These are phyloP conservation scores for Pythium inflatum DNA, from an alignment of 352 stramenopile genomes.

Conservation along the genomic window DNA sequence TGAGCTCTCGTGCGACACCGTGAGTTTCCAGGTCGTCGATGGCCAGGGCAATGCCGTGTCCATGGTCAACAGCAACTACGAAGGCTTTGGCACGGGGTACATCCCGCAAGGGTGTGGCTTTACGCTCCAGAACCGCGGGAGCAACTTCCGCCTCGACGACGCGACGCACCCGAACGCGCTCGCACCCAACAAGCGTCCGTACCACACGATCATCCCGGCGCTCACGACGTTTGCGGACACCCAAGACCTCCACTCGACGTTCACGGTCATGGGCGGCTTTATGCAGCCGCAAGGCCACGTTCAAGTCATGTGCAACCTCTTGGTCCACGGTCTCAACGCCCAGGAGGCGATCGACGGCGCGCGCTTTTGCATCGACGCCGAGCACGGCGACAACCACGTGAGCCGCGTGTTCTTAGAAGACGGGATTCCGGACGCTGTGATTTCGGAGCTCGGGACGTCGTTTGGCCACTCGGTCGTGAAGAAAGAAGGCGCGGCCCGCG, in stretches of 20 bases:
- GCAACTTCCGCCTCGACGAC: constrained; percentile 91
- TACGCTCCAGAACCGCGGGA: constrained; percentile 96
- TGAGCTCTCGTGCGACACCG: constrained; percentile 85
- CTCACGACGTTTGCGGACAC: constrained; percentile 90
- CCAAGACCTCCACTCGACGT: constrained; percentile 91
- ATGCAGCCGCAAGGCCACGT: constrained; percentile 98
- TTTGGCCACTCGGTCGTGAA: constrained; percentile 79
- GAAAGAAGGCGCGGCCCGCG: constrained; percentile 41
- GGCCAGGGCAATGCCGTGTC: constrained; percentile 94
- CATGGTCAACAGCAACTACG: constrained; percentile 99
- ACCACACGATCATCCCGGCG: constrained; percentile 98
- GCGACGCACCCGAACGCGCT: constrained; percentile 92
- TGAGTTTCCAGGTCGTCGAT: constrained; percentile 97
- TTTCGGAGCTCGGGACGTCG: constrained; percentile 66
- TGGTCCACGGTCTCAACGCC: constrained; percentile 80
- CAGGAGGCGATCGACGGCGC: constrained; percentile 93
- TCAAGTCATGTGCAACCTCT: constrained; percentile 92
- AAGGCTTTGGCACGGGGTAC: constrained; percentile 96
- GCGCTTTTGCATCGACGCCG: constrained; percentile 92
- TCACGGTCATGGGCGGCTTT: constrained; percentile 92
- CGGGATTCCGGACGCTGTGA: constrained; percentile 64
- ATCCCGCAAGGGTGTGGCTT: constrained; percentile 94
- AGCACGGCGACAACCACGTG: constrained; percentile 60
- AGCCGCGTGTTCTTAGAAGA: constrained; percentile 89
- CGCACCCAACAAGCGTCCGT: constrained; percentile 92